These are phyloP conservation scores for Anthoceros angustus DNA, from an alignment of 225 moss, liverwort and hornwort species.

Conservation along the genomic window DNA sequence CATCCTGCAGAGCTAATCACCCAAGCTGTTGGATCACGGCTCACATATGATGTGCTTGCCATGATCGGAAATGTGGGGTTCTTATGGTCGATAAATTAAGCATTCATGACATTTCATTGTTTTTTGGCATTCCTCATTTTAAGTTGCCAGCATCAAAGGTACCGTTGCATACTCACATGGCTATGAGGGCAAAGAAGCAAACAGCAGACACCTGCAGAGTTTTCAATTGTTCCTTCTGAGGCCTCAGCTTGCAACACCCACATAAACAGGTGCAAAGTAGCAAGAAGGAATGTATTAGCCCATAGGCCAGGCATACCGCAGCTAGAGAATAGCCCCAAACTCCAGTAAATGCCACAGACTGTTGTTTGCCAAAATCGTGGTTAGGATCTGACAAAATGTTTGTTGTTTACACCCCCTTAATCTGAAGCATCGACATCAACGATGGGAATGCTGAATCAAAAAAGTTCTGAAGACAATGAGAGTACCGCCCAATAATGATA, in stretches of 20 bases:
- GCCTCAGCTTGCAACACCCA: slow-evolving; percentile 1
- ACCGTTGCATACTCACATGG: slow-evolving; percentile 1
- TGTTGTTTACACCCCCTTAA: too few species aligned
- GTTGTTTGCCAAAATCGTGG: not conserved
- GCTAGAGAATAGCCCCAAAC: slow-evolving; percentile 20
- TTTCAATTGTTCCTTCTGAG: slow-evolving; percentile 4
- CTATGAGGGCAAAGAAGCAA: slow-evolving; percentile 2
- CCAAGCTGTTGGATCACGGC: too few species aligned
- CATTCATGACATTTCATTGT: too few species aligned
- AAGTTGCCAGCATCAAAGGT: not conserved
- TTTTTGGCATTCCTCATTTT: too few species aligned
- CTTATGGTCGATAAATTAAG: too few species aligned
- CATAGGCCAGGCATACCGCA: slow-evolving; percentile 10
- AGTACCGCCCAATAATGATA: slow-evolving; percentile 24
- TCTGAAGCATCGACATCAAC: not conserved
- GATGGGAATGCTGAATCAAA: not conserved
- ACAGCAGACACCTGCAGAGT: not conserved
- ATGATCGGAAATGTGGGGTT: too few species aligned
- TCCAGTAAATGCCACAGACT: slow-evolving; percentile 22
- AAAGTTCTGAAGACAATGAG: not conserved
- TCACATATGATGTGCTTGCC: too few species aligned
- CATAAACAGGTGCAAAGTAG: slow-evolving; percentile 8
- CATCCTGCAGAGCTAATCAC: slow-evolving; percentile 12
- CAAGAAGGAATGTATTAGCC: slow-evolving; percentile 11
- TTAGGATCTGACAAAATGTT: not conserved